These are phyloP conservation scores for peach (Prunus persica) DNA, from an alignment of 306 rosid species.

Conservation along the genomic window DNA sequence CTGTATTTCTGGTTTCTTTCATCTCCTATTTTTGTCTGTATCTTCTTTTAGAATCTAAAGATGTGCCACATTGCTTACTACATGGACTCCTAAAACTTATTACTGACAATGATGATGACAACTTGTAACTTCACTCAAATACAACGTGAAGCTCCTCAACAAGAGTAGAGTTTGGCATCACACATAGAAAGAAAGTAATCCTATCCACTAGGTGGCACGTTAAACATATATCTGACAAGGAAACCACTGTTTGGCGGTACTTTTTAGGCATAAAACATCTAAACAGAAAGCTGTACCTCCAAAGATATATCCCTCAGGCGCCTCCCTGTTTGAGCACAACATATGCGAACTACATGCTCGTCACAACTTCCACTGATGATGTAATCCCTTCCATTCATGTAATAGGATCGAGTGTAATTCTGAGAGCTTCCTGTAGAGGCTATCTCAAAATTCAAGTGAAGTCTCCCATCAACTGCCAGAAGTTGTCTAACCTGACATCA, in stretches of 20 bases:
- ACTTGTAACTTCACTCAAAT: not conserved
- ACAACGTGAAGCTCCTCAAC: not conserved
- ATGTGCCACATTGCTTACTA: not conserved
- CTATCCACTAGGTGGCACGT: not conserved
- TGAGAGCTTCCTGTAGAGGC: slow-evolving; percentile 71
- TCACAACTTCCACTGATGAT: slow-evolving; percentile 87
- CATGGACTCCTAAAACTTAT: not conserved
- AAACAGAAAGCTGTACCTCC: slow-evolving; percentile 50
- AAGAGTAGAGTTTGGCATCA: not conserved
- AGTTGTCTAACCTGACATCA: slow-evolving; percentile 67
- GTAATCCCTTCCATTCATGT: slow-evolving; percentile 86
- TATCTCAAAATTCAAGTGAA: slow-evolving; percentile 66
- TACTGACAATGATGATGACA: not conserved
- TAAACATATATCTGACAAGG: not conserved
- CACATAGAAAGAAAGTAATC: not conserved
- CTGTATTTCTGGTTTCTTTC: not conserved
- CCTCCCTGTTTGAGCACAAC: slow-evolving; percentile 84
- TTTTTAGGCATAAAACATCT: not conserved
- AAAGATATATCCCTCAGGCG: slow-evolving; percentile 75
- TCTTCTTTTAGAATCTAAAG: not conserved
- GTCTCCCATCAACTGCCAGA: slow-evolving; percentile 82
- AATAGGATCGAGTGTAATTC: slow-evolving; percentile 80
- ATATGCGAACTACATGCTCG: slow-evolving; percentile 75
- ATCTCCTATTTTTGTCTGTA: not conserved
- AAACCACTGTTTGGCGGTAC: not conserved